Evolutionary conservation across 2,329 filamentous ascomycete genomes (phyloP).

Genomic region (Aspergillus viridinutans): DNA sequence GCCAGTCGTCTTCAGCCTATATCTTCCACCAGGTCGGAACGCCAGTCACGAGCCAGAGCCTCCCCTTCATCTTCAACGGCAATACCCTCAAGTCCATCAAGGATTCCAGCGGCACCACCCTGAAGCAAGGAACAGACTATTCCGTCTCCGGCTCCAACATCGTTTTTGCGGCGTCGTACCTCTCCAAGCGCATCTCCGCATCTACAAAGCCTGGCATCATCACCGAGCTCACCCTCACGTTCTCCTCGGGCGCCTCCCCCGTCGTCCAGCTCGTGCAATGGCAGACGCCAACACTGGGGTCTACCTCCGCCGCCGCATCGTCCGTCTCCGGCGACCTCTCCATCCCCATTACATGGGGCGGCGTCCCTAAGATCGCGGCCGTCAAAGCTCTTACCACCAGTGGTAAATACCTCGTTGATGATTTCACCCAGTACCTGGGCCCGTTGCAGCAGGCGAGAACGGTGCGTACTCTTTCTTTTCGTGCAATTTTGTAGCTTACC

Average conservation of each 20-base stretch:
- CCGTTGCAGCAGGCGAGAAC: slow-evolving; percentile 47
- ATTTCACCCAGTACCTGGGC: slow-evolving; percentile 54
- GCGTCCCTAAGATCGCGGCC: slow-evolving; percentile 48
- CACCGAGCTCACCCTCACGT: slow-evolving; percentile 50
- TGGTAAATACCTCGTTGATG: slow-evolving; percentile 51
- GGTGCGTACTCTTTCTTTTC: slow-evolving; percentile 20
- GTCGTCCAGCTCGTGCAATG: slow-evolving; percentile 52
- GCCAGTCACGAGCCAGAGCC: slow-evolving; percentile 38
- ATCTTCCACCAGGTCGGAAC: slow-evolving; percentile 52
- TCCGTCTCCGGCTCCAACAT: slow-evolving; percentile 43
- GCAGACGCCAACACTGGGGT: slow-evolving; percentile 39
- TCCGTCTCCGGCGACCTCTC: slow-evolving; percentile 38
- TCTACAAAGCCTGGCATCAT: slow-evolving; percentile 44
- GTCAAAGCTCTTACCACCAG: slow-evolving; percentile 49
- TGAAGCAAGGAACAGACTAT: slow-evolving; percentile 45
- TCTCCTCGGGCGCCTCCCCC: slow-evolving; percentile 49
- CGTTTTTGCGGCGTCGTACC: slow-evolving; percentile 46
- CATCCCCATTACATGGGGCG: slow-evolving; percentile 52
- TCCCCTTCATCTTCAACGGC: slow-evolving; percentile 53
- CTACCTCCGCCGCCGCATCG: slow-evolving; percentile 26
- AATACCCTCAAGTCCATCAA: slow-evolving; percentile 47
- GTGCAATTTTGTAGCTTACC: neutral
- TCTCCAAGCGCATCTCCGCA: slow-evolving; percentile 43
- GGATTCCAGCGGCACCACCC: slow-evolving; percentile 31
- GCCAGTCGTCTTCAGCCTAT: slow-evolving; percentile 51